phyloP scores from a whole-genome alignment of 345 rosid species.

The Stellera chamaejasme region DNA sequence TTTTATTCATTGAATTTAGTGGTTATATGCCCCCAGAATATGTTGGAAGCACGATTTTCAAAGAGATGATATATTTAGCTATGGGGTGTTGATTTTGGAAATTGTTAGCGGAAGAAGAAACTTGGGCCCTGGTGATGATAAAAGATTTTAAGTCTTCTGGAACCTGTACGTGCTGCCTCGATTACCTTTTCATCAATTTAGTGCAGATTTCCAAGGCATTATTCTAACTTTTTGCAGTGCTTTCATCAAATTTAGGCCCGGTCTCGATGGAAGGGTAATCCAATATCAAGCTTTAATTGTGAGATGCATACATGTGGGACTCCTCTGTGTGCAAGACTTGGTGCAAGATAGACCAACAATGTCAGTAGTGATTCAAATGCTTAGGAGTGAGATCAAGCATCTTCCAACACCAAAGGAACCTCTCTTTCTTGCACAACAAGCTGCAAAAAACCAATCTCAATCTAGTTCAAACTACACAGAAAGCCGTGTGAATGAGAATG shows the following conservation, averaged over 20 bases:
- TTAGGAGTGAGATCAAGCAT: conserved; percentile 10
- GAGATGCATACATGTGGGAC: conserved; percentile 15
- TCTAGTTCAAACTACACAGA: too few relatives aligned
- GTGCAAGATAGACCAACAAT: conserved; percentile 12
- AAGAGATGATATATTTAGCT: too few relatives aligned
- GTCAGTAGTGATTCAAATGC: not conserved
- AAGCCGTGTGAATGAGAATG: too few relatives aligned
- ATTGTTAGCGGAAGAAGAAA: conserved; percentile 10
- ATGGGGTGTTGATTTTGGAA: not conserved
- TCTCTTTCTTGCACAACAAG: not conserved
- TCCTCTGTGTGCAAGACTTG: conserved; percentile 15
- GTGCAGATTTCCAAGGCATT: not conserved
- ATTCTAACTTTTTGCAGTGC: not conserved
- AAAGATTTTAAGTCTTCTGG: not conserved
- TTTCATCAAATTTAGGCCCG: conserved; percentile 22
- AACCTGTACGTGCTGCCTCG: not conserved
- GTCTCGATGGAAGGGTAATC: conserved; percentile 33
- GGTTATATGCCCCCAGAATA: too few relatives aligned
- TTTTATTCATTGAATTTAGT: too few relatives aligned
- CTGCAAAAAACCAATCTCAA: too few relatives aligned
- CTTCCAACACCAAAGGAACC: conserved; percentile 15
- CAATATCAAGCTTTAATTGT: not conserved
- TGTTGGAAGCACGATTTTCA: too few relatives aligned
- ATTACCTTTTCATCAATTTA: not conserved
- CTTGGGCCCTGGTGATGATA: not conserved